Evolutionary conservation across 208 protist genomes (phyloP).

Genomic region (Crithidia thermophila): DNA sequence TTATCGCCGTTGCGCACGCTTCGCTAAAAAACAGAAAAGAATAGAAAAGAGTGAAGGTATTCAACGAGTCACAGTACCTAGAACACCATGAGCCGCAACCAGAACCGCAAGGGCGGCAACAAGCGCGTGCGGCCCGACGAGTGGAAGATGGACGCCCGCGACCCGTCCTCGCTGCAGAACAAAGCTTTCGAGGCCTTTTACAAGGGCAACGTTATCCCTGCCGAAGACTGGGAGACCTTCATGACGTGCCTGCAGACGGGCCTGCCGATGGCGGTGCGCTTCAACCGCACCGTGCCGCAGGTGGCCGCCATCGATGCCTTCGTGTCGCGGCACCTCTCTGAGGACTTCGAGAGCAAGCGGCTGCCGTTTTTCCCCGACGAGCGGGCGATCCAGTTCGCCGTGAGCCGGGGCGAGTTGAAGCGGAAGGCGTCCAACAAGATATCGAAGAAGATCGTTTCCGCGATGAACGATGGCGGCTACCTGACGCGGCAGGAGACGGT

Average conservation of each 20-base stretch:
- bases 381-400: constrained; percentile 69
- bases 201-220: constrained; percentile 58
- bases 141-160: constrained; percentile 71
- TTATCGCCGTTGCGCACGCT: too few species aligned
- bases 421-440: constrained; percentile 58
- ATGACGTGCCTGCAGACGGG: constrained; percentile 61
- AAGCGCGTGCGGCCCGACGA: constrained; percentile 65
- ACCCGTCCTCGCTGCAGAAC: constrained; percentile 62
- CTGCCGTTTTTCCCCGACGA: constrained; percentile 68
- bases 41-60: too few species aligned
- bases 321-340: constrained; percentile 40
- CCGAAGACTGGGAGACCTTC: constrained; percentile 65
- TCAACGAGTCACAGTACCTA: too few species aligned
- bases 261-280: constrained; percentile 77
- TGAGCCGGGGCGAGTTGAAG: constrained; percentile 85
- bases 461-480: constrained; percentile 90
- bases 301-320: constrained; percentile 45
- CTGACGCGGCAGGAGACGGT: constrained; percentile 93
- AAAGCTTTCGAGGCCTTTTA: constrained; percentile 75
- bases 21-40: too few species aligned
- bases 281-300: constrained; percentile 45
- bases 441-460: constrained; percentile 77
- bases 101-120: constrained; percentile 63
- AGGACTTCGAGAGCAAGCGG: constrained; percentile 43
- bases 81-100: constrained; percentile 65